These are phyloP conservation scores for Aspergillus hiratsukae DNA, from an alignment of 2,329 filamentous ascomycete genomes.

Conservation along the genomic window DNA sequence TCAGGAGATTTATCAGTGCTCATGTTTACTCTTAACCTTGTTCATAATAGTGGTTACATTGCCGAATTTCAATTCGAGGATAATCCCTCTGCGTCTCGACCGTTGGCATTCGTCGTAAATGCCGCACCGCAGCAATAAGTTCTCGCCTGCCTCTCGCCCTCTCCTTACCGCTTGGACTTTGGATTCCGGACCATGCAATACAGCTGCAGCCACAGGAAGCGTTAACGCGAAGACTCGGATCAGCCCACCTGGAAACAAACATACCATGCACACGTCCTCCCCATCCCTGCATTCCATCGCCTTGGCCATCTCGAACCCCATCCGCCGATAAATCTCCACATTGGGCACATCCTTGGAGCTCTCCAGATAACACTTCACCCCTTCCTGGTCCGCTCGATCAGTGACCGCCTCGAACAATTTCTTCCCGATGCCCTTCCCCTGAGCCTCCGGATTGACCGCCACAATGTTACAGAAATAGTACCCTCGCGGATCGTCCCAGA, in stretches of 20 bases:
- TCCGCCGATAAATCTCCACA: constrained; percentile 64
- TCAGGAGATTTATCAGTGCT: no score
- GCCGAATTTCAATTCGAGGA: background rate
- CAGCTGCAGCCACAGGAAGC: constrained; percentile 21
- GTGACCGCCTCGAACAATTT: constrained; percentile 63
- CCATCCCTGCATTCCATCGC: constrained; percentile 65
- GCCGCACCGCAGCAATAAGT: background rate
- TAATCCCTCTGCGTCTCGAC: background rate
- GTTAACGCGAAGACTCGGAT: background rate
- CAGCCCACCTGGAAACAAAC: constrained; percentile 9
- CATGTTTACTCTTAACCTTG: no score
- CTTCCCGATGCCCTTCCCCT: constrained; percentile 63
- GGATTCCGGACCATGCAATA: constrained; percentile 26
- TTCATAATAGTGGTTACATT: background rate
- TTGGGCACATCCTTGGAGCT: constrained; percentile 65
- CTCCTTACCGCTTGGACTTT: constrained; percentile 2
- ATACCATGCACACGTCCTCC: constrained; percentile 51
- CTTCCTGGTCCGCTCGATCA: constrained; percentile 59
- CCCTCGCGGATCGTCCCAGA: constrained; percentile 65
- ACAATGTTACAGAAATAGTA: constrained; percentile 78
- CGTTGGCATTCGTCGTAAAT: background rate
- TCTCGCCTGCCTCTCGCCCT: background rate
- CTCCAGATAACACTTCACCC: constrained; percentile 65
- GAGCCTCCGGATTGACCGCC: constrained; percentile 62
- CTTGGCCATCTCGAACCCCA: constrained; percentile 63